Evolutionary conservation across 805 yeast genomes (phyloP).

Genomic region (Ogataea minuta): DNA sequence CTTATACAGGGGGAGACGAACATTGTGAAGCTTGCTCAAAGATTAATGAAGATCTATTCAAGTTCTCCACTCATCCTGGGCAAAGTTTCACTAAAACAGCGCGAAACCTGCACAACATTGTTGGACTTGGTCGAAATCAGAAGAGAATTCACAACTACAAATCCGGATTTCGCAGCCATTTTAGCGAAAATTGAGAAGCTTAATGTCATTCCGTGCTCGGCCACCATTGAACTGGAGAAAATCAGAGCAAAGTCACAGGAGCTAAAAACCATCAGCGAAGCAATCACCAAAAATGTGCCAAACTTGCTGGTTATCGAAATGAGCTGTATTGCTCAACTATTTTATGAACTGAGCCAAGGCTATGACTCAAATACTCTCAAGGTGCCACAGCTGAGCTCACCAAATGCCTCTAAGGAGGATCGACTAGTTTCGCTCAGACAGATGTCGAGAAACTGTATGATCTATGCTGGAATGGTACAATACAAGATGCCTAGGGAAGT

Average conservation of each 20-base stretch:
- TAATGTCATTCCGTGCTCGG: conserved; percentile 62
- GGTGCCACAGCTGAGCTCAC: conserved; percentile 27
- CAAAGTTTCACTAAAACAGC: conserved; percentile 51
- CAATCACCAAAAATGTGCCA: conserved; percentile 77
- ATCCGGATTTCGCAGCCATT: conserved; percentile 47
- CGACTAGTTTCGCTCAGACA: conserved; percentile 54
- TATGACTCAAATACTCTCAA: conserved; percentile 21
- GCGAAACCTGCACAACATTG: conserved; percentile 63
- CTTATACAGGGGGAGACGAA: conserved; percentile 42
- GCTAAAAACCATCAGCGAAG: conserved; percentile 61
- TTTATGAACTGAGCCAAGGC: conserved; percentile 43
- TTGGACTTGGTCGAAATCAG: conserved; percentile 69
- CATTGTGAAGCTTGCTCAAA: conserved; percentile 45
- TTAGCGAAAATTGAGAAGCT: conserved; percentile 54
- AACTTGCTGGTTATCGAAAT: conserved; percentile 74
- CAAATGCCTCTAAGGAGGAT: conserved; percentile 46
- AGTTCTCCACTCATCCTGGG: conserved; percentile 59
- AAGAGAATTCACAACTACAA: conserved; percentile 48
- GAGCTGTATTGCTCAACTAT: conserved; percentile 67
- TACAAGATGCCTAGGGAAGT: conserved; percentile 88
- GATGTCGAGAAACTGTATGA: conserved; percentile 84
- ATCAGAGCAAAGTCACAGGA: conserved; percentile 69
- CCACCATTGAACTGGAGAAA: conserved; percentile 47
- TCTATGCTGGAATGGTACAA: conserved; percentile 92
- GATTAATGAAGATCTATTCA: conserved; percentile 44